Conservation (phyloP, 495 filamentous ascomycete genomes). For the Podospora pseudoanserina region DNA sequence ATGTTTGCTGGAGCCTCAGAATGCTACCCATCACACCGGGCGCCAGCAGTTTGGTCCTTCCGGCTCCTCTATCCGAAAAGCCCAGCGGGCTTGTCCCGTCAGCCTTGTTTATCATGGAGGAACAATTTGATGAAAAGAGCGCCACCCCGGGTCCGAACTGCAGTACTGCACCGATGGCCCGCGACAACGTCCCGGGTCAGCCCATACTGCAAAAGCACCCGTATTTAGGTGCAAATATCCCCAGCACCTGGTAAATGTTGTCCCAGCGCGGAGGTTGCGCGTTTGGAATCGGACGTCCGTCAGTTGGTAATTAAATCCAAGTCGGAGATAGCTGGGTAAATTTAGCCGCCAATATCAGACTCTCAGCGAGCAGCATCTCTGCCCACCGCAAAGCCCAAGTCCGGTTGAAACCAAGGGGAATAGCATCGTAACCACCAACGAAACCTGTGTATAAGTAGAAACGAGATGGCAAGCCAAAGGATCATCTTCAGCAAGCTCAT, state of each 20-base stretch:
- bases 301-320: constrained; percentile 21
- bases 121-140: constrained; percentile 25
- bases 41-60: constrained; percentile 9
- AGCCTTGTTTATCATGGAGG: constrained; percentile 21
- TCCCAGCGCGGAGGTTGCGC: constrained; percentile 8
- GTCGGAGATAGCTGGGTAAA: constrained; percentile 30
- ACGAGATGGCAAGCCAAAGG: background rate
- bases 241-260: constrained; percentile 1
- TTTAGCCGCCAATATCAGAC: constrained; percentile 21
- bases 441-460: constrained; percentile 19
- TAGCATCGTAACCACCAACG: background rate
- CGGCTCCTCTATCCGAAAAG: constrained; percentile 4
- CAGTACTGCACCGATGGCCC: background rate
- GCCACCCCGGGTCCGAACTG: constrained; percentile 26
- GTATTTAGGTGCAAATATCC: background rate
- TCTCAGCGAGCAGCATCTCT: constrained; percentile 3
- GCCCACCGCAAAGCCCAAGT: constrained; percentile 3
- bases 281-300: constrained; percentile 27
- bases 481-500: background rate
- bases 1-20: background rate
- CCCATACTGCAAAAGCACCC: background rate
- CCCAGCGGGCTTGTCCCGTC: background rate
- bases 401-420: background rate
- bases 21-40: constrained; percentile 9
- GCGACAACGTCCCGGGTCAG: constrained; percentile 3